Conservation (phyloP, 192 early-diverging fungal species). For the Coemansia sp. region DNA sequence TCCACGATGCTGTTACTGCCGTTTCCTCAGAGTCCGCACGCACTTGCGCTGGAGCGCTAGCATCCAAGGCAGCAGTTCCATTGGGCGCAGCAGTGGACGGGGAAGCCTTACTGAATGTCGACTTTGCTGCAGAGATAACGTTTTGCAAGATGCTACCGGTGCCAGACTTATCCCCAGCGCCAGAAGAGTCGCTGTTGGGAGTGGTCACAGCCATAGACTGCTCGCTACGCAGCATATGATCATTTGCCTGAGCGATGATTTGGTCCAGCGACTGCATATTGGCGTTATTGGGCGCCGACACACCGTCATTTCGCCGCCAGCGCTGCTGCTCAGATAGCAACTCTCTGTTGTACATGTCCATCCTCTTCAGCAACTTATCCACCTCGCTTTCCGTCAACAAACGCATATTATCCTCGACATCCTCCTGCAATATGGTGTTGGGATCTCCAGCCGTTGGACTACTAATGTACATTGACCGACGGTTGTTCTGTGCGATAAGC, state of each 20-base stretch:
- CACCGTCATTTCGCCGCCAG: slow-evolving; percentile 18
- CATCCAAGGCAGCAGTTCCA: not conserved
- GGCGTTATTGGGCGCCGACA: not conserved
- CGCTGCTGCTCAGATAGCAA: slow-evolving; percentile 43
- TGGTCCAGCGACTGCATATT: slow-evolving; percentile 34
- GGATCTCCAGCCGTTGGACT: slow-evolving; percentile 3
- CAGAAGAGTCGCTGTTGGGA: not conserved
- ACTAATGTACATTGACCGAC: slow-evolving; percentile 44
- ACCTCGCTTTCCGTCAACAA: slow-evolving; percentile 42
- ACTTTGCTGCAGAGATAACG: slow-evolving; percentile 36
- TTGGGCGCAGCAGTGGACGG: not conserved
- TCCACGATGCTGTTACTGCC: slow-evolving; percentile 11
- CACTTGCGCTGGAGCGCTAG: not conserved
- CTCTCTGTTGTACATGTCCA: slow-evolving; percentile 54
- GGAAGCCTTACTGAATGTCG: slow-evolving; percentile 26
- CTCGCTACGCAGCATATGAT: slow-evolving; percentile 35
- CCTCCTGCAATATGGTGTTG: slow-evolving; percentile 23
- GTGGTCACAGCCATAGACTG: slow-evolving; percentile 10
- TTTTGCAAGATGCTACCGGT: slow-evolving; percentile 29
- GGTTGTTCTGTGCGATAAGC: slow-evolving; percentile 52
- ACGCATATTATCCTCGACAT: slow-evolving; percentile 53
- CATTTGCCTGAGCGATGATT: slow-evolving; percentile 43
- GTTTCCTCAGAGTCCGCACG: slow-evolving; percentile 6
- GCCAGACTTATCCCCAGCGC: slow-evolving; percentile 7
- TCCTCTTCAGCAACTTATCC: slow-evolving; percentile 32